Evolutionary conservation across 2,329 filamentous ascomycete genomes (phyloP).

Genomic region (Cercospora zeae-maydis): DNA sequence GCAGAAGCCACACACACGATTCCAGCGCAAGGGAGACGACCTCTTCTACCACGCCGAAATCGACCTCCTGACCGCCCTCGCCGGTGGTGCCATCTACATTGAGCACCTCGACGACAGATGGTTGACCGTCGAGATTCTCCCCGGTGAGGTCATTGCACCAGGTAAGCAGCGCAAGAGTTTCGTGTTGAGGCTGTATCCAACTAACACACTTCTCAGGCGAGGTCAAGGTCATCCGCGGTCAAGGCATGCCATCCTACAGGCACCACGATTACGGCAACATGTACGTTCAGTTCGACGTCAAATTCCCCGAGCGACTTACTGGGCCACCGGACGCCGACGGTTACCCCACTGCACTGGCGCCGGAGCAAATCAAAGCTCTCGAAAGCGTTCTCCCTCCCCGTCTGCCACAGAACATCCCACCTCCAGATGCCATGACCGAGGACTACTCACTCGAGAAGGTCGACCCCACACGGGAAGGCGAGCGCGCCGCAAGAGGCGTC

Average conservation of each 20-base stretch:
- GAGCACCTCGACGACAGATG: constrained; percentile 97
- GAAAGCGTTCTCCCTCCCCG: constrained; percentile 80
- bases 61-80: constrained; percentile 89
- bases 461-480: constrained; percentile 61
- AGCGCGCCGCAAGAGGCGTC: constrained; percentile 60
- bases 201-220: constrained; percentile 50
- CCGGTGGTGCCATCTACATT: constrained; percentile 83
- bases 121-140: constrained; percentile 87
- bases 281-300: constrained; percentile 96
- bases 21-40: constrained; percentile 94
- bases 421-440: constrained; percentile 85
- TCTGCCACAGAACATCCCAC: constrained; percentile 62
- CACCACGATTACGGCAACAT: constrained; percentile 96
- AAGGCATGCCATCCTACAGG: constrained; percentile 94
- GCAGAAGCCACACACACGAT: constrained; percentile 94
- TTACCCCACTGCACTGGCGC: constrained; percentile 45
- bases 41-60: constrained; percentile 94
- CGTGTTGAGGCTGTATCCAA: background rate
- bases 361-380: constrained; percentile 71
- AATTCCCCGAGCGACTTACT: constrained; percentile 68
- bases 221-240: constrained; percentile 89
- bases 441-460: constrained; percentile 82
- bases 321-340: constrained; percentile 42
- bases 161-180: constrained; percentile 51
- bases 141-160: constrained; percentile 90